Evolutionary conservation across 345 rosid species (phyloP).

Genomic region (Salix arbutifolia): DNA sequence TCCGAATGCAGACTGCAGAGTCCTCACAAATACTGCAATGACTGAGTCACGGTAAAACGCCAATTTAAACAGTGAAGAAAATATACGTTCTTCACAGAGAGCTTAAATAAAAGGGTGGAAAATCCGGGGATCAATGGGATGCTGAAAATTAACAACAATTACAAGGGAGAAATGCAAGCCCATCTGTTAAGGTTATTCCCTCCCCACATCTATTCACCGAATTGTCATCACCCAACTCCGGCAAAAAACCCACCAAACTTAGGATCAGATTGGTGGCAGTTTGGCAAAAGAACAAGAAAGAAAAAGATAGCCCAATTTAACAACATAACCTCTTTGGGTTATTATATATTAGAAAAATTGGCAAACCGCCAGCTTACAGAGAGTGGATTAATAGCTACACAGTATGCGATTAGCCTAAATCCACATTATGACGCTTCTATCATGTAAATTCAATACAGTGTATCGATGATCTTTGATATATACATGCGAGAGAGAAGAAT

Average conservation of each 20-base stretch:
- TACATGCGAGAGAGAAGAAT: conserved; percentile 21
- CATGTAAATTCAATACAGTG: conserved; percentile 2
- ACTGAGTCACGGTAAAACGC: background rate
- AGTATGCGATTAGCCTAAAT: conserved; percentile 16
- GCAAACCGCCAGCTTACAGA: conserved; percentile 13
- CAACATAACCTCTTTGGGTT: background rate
- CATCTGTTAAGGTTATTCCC: background rate
- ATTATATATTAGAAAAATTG: conserved; percentile 3
- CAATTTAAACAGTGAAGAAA: background rate
- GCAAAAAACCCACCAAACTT: background rate
- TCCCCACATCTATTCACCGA: background rate
- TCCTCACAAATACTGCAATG: background rate
- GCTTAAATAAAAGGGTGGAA: background rate
- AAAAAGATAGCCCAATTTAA: background rate
- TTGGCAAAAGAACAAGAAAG: background rate
- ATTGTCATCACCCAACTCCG: background rate
- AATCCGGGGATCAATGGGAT: conserved; percentile 3
- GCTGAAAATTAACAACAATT: conserved; percentile 9
- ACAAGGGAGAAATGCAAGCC: background rate
- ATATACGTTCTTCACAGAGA: background rate
- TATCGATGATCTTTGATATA: conserved; percentile 7
- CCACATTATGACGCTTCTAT: conserved; percentile 17
- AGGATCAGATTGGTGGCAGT: background rate
- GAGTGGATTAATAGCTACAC: conserved; percentile 1
- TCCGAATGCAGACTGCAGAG: background rate